Conservation (phyloP, 2,329 filamentous ascomycete genomes). For the Nigrospora sphaerica region DNA sequence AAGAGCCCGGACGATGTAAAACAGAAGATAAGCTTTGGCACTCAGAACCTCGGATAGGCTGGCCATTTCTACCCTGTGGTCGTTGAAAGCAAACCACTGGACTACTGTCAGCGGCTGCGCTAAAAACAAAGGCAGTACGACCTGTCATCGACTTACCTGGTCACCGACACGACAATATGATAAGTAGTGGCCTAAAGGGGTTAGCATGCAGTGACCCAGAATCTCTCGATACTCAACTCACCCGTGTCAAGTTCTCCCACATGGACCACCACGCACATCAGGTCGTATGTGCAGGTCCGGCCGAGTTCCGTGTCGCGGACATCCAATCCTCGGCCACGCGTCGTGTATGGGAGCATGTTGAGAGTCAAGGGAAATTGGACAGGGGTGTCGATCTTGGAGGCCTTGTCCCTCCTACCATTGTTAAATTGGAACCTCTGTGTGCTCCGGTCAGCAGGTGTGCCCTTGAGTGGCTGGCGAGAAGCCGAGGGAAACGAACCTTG, state of each 20-base stretch:
- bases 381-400: slow-evolving; percentile 81
- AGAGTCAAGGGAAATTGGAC: slow-evolving; percentile 81
- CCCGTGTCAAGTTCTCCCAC: slow-evolving; percentile 86
- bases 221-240: slow-evolving; percentile 9
- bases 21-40: slow-evolving; percentile 83
- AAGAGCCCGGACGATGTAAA: slow-evolving; percentile 68
- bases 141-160: slow-evolving; percentile 38
- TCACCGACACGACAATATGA: slow-evolving; percentile 81
- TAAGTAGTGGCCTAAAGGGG: slow-evolving; percentile 62
- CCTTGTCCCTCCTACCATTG: slow-evolving; percentile 56
- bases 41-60: slow-evolving; percentile 77
- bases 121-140: not conserved
- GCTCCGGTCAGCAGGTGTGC: slow-evolving; percentile 2
- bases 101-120: slow-evolving; percentile 6
- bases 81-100: slow-evolving; percentile 93
- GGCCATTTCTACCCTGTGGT: slow-evolving; percentile 83
- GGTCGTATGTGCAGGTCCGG: slow-evolving; percentile 71
- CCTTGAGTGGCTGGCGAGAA: not conserved
- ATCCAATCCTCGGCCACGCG: slow-evolving; percentile 48
- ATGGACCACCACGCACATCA: slow-evolving; percentile 86
- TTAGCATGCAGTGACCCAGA: not conserved
- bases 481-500: slow-evolving; percentile 52
- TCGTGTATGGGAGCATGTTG: slow-evolving; percentile 87
- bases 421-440: slow-evolving; percentile 65
- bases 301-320: slow-evolving; percentile 46